These are phyloP conservation scores for Alectoria sarmentosa DNA, from an alignment of 495 filamentous ascomycete species.

Conservation along the genomic window DNA sequence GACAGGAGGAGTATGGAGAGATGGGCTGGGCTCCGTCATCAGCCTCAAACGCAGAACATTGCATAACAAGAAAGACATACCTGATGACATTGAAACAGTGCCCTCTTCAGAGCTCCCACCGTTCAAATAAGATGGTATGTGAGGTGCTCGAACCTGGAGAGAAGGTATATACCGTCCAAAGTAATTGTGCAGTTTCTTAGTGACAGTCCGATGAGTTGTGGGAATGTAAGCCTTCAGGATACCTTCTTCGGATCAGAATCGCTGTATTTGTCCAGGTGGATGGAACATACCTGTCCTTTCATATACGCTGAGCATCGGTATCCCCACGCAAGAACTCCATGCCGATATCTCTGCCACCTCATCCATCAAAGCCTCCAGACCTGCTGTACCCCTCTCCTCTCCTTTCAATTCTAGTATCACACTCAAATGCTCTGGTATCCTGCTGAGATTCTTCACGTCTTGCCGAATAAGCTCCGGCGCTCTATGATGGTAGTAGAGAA, in stretches of 20 bases:
- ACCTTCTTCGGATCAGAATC: slow-evolving; percentile 42
- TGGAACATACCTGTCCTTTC: slow-evolving; percentile 69
- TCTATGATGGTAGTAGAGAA: slow-evolving; percentile 87
- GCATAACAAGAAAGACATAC: slow-evolving; percentile 8
- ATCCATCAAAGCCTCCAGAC: slow-evolving; percentile 73
- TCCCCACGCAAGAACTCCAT: slow-evolving; percentile 84
- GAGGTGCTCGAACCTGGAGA: slow-evolving; percentile 69
- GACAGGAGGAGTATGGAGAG: slow-evolving; percentile 83
- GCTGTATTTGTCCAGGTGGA: slow-evolving; percentile 3
- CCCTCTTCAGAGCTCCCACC: slow-evolving; percentile 26
- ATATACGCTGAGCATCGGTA: slow-evolving; percentile 79
- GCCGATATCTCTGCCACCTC: slow-evolving; percentile 85
- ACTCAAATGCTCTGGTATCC: slow-evolving; percentile 78
- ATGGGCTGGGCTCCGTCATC: slow-evolving; percentile 32
- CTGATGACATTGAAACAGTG: background rate
- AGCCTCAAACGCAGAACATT: slow-evolving; percentile 15
- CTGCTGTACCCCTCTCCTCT: slow-evolving; percentile 56
- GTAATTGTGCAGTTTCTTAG: slow-evolving; percentile 70
- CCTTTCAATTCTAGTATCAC: slow-evolving; percentile 73
- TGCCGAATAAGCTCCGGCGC: slow-evolving; percentile 84
- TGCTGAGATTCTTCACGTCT: slow-evolving; percentile 68
- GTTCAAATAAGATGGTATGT: slow-evolving; percentile 49
- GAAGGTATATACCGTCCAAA: slow-evolving; percentile 63
- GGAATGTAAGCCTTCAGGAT: slow-evolving; percentile 78
- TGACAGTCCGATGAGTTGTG: slow-evolving; percentile 64